Evolutionary conservation across 108 stramenopile genomes (phyloP), one percentile per base, ranked within the genome.

Genomic region (Cyclotella distinguenda): DNA sequence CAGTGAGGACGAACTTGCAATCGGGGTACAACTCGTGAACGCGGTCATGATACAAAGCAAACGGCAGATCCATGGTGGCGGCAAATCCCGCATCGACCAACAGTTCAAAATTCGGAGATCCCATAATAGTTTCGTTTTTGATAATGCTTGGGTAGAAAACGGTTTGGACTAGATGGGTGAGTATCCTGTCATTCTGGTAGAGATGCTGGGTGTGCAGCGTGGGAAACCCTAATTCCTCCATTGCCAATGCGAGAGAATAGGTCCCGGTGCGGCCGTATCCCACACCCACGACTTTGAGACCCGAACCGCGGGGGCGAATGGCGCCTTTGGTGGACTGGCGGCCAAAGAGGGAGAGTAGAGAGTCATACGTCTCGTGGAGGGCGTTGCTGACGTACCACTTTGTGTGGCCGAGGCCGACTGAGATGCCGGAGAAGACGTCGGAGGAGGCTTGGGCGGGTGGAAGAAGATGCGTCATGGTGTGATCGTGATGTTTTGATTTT

Each of bases 201-300:
- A 90, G 63, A 69, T 90, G 89, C 57, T 90, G 89, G 1, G 89
- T 90, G 70, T 90, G 89, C 47, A 90, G 59, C 2, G 86, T 84
- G 6, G 81, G 81, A 44, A 74, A 82, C 9, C 86, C 89, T 39
- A 90, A 63, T 49, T 80, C 82, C 32, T 90, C 89, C 34, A 90
- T 77, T 4, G 89, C 89, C 34, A 90, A 46, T 16, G 83, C 82
- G 19, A 90, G 55, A 12, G 89, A 90, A 62, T 86, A 90, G 77
- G 89, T 90, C 65, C 89, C 89, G 16, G 89, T 90, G 38, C 89
- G 58, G 49, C 89, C 89, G 53, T 76, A 87, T 11, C 89, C 89
- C n/a, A 87, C 86, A 26, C 86, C 89, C 8, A 90, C 83, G 9
- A 90, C 89, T 54, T 87, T 81, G 26, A 90, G 77, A 18, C 49